Base-by-base conservation (phyloP, 1,139 yeast species). In the Suhomyces chickasaworum region DNA sequence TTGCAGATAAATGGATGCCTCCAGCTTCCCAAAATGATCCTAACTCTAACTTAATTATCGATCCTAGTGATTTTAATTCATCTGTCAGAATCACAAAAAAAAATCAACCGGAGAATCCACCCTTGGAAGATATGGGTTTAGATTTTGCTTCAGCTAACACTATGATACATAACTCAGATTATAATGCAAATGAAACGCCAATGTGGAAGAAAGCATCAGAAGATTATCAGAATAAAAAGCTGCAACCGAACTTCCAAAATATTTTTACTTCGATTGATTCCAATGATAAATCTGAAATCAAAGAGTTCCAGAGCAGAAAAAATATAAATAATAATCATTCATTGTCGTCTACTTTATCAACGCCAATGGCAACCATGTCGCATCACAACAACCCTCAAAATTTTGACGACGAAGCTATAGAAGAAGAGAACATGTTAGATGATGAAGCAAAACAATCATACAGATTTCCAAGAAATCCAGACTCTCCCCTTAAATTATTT, bases 401-500 rank as follows among this genome's bases (percentile, higher is more conserved):
- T 31, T 45, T 60, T 10, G 57, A 60, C 39, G 60, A 59, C n/a
- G 65, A 66, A 37, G 53, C 57, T 5, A 52, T 53, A 22, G 45
- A 61, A 34, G 48, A 62, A 22, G 64, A 63, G 39, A 58, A 62
- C 38, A 52, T 62, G 27, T 47, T 60, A n/a, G 63, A 59, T 43
- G 53, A 55, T 46, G 46, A 48, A 37, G 42, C 41, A 17, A 45
- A 42, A 20, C 53, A 45, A 51, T 54, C 57, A 33, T 52, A 56
- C 53, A 51, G 51, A 29, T 55, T 51, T 34, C 54, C 54, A 3
- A 48, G 49, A 22, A 60, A 61, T 21, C 70, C 61, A 13, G 56
- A 62, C 35, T 72, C 78, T 1, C 79, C 79, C 0, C 63, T 74
- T 44, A 74, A 74, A 50, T 55, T 74, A 23, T 74, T 68, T 51